These are phyloP conservation scores for Physcomitrium patens DNA, from an alignment of 225 moss, liverwort and hornwort species.

Conservation along the genomic window DNA sequence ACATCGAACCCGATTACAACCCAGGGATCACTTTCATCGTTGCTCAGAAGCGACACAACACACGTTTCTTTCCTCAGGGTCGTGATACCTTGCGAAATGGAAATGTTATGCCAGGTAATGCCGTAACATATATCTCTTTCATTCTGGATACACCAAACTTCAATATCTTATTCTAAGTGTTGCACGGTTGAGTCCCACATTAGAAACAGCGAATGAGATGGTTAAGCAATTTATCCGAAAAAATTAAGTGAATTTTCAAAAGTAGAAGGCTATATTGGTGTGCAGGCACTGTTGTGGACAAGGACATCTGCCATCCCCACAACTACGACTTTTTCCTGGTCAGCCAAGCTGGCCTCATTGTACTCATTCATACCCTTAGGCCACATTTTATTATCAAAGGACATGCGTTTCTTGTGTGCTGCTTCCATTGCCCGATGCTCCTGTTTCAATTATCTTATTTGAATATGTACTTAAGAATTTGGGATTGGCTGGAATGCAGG, in stretches of 20 bases:
- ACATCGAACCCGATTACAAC: slow-evolving; percentile 62
- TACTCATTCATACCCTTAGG: slow-evolving; percentile 26
- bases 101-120: slow-evolving; percentile 79
- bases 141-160: not conserved
- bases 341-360: slow-evolving; percentile 88
- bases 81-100: slow-evolving; percentile 49
- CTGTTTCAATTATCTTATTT: not conserved
- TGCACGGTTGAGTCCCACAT: not conserved
- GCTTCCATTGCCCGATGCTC: not conserved
- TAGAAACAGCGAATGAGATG: not conserved
- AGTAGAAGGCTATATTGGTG: not conserved
- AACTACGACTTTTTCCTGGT: slow-evolving; percentile 91
- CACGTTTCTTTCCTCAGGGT: slow-evolving; percentile 78
- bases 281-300: slow-evolving; percentile 90
- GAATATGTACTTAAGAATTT: not conserved
- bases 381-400: not conserved
- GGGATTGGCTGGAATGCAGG: slow-evolving; percentile 47
- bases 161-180: not conserved
- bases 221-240: not conserved
- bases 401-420: not conserved
- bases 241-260: not conserved
- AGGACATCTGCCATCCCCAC: slow-evolving; percentile 85
- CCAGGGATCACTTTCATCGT: slow-evolving; percentile 82
- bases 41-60: slow-evolving; percentile 93
- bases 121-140: not conserved